Base-by-base conservation (phyloP, 768 basidiomycete genomes). In the Suillus weaverae region DNA sequence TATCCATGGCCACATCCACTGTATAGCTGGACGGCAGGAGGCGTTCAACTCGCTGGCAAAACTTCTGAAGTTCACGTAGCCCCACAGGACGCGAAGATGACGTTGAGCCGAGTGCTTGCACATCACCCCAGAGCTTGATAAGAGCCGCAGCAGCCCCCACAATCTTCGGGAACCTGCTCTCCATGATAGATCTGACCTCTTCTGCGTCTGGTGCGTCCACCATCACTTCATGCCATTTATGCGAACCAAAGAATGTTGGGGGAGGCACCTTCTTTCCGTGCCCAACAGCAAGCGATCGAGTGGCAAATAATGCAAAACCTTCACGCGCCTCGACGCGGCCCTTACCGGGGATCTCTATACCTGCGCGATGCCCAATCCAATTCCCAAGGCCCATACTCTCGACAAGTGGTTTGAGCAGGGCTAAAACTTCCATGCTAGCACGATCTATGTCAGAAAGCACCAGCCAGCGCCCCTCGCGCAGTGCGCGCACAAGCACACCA, bases 381-480 rank as follows among this genome's bases (percentile, higher is more conserved):
- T 92, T 89, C 32, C 86, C 86, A 20, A 83, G 73, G 5, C 84
- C 79, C 36, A 90, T 77, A 18, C 87, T 94, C 71, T 97, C 91
- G 0, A 90, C 83, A 13, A 99, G 84, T 3, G 94, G 90, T 60
- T 95, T 90, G 69, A 99, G 81, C 57, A 93, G 85, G 0, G 92
- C 93, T 5, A 99, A 84, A 4, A 99, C 90, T 72, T 99, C 97
- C 65, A 81, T 89, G 67, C 92, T 93, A 20, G 90, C 97, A 55
- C 89, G 85, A 76, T 99, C 97, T 48, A 98, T 86, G 72, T 98
- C 94, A 72, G 97, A 89, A 54, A 99, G 84, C 11, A 99, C 87
- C 3, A 99, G 81, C 96, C 96, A 98, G 72, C 87, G 86, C 3
- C 97, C 97, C 70, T 93, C 89, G 48, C 87, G 84, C 84, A 99